A percentile compares a stretch with the other conserved stretches of the same genome.
Conservation (phyloP, 2,329 filamentous ascomycete species). For the Xylaria sp. region DNA sequence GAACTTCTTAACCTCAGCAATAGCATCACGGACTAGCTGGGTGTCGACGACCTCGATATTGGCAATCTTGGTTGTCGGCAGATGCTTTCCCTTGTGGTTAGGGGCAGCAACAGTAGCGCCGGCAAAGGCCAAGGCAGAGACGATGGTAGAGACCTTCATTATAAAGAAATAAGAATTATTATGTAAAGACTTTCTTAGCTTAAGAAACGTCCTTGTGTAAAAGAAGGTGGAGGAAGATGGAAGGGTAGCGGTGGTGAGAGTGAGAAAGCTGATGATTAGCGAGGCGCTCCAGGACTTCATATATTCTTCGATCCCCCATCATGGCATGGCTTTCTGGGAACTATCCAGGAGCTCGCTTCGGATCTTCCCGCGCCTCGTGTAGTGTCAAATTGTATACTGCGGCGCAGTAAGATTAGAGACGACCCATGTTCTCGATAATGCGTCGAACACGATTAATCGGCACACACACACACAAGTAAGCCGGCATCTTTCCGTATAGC, state of each 20-base stretch:
- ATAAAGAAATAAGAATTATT: background rate
- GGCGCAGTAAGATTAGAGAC: background rate
- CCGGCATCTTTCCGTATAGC: background rate
- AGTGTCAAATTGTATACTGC: background rate
- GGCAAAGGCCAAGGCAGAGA: conserved; percentile 20
- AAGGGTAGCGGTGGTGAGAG: background rate
- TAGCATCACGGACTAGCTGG: conserved; percentile 21
- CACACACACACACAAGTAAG: no score
- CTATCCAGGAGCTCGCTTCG: background rate
- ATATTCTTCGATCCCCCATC: background rate
- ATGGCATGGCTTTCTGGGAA: background rate
- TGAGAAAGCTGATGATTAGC: background rate
- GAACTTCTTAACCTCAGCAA: conserved; percentile 24
- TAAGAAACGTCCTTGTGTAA: background rate
- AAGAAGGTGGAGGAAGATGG: background rate
- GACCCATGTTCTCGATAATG: background rate
- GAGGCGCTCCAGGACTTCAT: background rate
- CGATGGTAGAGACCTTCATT: conserved; percentile 25
- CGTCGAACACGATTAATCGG: background rate
- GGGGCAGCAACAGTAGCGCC: conserved; percentile 21
- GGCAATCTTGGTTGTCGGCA: conserved; percentile 26
- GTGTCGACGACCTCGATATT: conserved; percentile 29
- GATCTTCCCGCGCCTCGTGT: background rate
- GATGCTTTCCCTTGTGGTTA: conserved; percentile 12
- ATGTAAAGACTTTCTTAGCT: background rate